These are phyloP conservation scores for Heliocybe sulcata DNA, from an alignment of 1,284 basidiomycete species.

Conservation along the genomic window DNA sequence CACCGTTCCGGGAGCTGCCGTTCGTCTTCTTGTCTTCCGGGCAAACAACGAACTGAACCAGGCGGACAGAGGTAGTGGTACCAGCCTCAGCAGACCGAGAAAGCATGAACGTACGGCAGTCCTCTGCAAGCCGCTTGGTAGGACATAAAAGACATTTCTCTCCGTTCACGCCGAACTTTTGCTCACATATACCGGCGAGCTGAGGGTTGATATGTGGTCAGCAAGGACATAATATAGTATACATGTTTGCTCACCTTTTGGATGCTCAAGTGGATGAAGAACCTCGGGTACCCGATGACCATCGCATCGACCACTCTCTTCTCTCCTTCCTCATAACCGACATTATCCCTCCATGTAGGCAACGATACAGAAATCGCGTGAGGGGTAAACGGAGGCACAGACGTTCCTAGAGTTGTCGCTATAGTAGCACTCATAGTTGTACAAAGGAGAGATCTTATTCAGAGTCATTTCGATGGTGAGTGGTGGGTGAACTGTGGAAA, in stretches of 20 bases:
- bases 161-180: constrained; percentile 65
- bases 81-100: constrained; percentile 35
- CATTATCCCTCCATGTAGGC: constrained; percentile 90
- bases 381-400: constrained; percentile 62
- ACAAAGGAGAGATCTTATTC: background rate
- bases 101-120: constrained; percentile 74
- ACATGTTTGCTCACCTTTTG: constrained; percentile 59
- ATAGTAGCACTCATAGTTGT: constrained; percentile 5
- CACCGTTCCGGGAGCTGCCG: background rate
- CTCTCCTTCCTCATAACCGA: constrained; percentile 93
- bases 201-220: constrained; percentile 20
- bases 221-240: background rate
- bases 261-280: constrained; percentile 90
- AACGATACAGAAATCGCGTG: constrained; percentile 98
- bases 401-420: constrained; percentile 35
- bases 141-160: constrained; percentile 80
- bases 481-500: background rate
- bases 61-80: constrained; percentile 45
- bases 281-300: constrained; percentile 95
- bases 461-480: background rate
- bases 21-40: constrained; percentile 39
- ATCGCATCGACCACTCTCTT: constrained; percentile 76
- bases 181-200: constrained; percentile 73
- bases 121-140: constrained; percentile 62
- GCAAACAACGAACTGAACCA: constrained; percentile 71